These are phyloP conservation scores for Aspergillus diversus DNA, from an alignment of 495 filamentous ascomycete genomes.

Conservation along the genomic window DNA sequence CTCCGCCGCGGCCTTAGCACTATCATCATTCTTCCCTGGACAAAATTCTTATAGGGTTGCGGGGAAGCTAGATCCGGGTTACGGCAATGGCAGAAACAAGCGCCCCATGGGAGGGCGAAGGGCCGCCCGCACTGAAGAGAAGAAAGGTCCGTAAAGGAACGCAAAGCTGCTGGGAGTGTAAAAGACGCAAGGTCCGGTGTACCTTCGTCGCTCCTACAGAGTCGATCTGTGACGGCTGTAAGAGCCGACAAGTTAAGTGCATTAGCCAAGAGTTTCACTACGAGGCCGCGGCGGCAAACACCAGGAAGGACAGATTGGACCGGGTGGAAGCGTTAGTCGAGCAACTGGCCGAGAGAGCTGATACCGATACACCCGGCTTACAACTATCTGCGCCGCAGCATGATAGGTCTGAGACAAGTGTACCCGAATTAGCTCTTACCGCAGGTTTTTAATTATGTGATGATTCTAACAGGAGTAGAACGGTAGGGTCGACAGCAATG, in stretches of 20 bases:
- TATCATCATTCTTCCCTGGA: too few species aligned
- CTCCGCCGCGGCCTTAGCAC: too few species aligned
- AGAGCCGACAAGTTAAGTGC: constrained; percentile 38
- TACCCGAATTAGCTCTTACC: too few species aligned
- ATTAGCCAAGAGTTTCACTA: constrained; percentile 44
- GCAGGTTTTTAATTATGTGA: too few species aligned
- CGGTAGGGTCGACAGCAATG: neutral
- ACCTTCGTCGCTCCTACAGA: constrained; percentile 33
- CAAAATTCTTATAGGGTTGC: too few species aligned
- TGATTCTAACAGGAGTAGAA: too few species aligned
- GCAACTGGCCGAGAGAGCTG: constrained; percentile 24
- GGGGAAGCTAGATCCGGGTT: too few species aligned
- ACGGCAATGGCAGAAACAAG: too few species aligned
- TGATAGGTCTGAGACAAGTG: neutral
- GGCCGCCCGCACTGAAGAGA: constrained; percentile 2
- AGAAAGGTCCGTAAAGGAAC: constrained; percentile 46
- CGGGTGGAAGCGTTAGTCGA: constrained; percentile 37
- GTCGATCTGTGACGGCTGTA: constrained; percentile 45
- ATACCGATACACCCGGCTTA: neutral
- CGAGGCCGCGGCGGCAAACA: constrained; percentile 8
- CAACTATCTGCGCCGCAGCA: neutral
- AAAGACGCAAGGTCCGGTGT: constrained; percentile 42
- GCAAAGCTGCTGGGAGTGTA: constrained; percentile 46
- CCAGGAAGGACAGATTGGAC: constrained; percentile 23
- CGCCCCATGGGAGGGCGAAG: too few species aligned